phyloP scores from a whole-genome alignment of 1,284 basidiomycete genomes.

The Psilocybe mexicana region DNA sequence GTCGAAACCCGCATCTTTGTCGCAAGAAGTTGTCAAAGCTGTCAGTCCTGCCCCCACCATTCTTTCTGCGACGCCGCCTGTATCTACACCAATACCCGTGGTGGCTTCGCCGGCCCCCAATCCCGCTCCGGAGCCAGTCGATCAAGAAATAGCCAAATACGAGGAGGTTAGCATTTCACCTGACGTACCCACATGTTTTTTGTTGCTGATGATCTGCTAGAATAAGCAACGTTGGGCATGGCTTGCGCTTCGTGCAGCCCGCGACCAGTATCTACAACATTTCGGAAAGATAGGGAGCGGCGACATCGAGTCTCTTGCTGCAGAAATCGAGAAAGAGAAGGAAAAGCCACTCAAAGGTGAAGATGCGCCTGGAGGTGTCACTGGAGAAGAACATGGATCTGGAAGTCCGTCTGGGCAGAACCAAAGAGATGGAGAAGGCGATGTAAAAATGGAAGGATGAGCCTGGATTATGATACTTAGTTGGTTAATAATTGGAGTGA shows the following conservation, averaged over 20 bases:
- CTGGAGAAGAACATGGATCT: conserved; percentile 25
- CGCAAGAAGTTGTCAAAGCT: conserved; percentile 25
- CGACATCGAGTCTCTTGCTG: conserved; percentile 60
- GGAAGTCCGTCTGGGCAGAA: conserved; percentile 25
- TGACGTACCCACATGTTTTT: not conserved
- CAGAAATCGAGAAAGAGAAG: conserved; percentile 69
- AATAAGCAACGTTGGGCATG: conserved; percentile 73
- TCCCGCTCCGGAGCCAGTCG: conserved; percentile 34
- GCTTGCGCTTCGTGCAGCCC: conserved; percentile 75
- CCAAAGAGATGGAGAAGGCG: conserved; percentile 41
- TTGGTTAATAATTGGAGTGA: not conserved
- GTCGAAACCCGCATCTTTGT: conserved; percentile 28
- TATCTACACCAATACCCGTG: conserved; percentile 17
- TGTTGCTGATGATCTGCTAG: conserved; percentile 35
- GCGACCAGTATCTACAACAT: conserved; percentile 68
- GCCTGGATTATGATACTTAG: conserved; percentile 7
- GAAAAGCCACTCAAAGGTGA: conserved; percentile 33
- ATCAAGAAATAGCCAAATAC: conserved; percentile 54
- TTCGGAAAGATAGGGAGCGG: conserved; percentile 82
- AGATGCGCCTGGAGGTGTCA: conserved; percentile 19
- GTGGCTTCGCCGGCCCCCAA: conserved; percentile 22
- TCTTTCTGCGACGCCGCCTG: conserved; percentile 26
- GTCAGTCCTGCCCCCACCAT: conserved; percentile 37
- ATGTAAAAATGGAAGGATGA: conserved; percentile 57
- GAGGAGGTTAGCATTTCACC: conserved; percentile 53